These are phyloP conservation scores for Tetrapyrgos nigripes DNA, from an alignment of 1,284 basidiomycete species.

Conservation along the genomic window DNA sequence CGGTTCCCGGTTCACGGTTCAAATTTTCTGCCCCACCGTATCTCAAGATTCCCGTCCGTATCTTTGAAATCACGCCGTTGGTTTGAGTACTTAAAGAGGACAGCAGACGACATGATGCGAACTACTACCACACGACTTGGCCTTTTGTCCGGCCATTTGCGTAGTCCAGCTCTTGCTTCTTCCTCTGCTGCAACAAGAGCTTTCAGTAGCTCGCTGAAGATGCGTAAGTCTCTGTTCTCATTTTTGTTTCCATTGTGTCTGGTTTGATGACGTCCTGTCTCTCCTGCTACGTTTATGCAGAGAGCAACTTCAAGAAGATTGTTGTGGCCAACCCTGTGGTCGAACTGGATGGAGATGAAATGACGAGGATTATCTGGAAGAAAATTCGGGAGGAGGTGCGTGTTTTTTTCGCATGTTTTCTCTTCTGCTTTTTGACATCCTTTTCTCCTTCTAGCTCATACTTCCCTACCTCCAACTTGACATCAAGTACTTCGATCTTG, in stretches of 20 bases:
- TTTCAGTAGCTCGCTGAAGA: slow-evolving; percentile 9
- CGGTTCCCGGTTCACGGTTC: too few species aligned
- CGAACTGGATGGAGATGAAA: slow-evolving; percentile 97
- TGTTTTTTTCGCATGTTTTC: slow-evolving; percentile 12
- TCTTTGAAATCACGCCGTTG: too few species aligned
- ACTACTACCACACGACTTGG: slow-evolving; percentile 6
- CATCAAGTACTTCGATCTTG: slow-evolving; percentile 98
- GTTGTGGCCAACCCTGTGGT: slow-evolving; percentile 92
- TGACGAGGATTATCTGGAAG: slow-evolving; percentile 99
- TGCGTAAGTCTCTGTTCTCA: slow-evolving; percentile 1
- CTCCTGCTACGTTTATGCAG: not conserved
- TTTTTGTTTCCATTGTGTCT: not conserved
- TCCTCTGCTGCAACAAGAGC: slow-evolving; percentile 2
- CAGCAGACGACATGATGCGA: not conserved
- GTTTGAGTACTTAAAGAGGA: too few species aligned
- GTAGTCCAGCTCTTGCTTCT: slow-evolving; percentile 1
- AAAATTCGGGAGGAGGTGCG: slow-evolving; percentile 94
- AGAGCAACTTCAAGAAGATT: slow-evolving; percentile 59
- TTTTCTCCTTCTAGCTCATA: slow-evolving; percentile 70
- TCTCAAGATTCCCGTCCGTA: too few species aligned
- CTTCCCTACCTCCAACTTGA: slow-evolving; percentile 94
- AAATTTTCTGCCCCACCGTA: too few species aligned
- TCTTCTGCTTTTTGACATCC: slow-evolving; percentile 3
- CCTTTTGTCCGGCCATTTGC: slow-evolving; percentile 9
- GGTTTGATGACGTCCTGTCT: not conserved